Evolutionary conservation across 208 protist species (phyloP), one percentile per base, ranked within the genome.

Genomic region (Trypanosoma avium): DNA sequence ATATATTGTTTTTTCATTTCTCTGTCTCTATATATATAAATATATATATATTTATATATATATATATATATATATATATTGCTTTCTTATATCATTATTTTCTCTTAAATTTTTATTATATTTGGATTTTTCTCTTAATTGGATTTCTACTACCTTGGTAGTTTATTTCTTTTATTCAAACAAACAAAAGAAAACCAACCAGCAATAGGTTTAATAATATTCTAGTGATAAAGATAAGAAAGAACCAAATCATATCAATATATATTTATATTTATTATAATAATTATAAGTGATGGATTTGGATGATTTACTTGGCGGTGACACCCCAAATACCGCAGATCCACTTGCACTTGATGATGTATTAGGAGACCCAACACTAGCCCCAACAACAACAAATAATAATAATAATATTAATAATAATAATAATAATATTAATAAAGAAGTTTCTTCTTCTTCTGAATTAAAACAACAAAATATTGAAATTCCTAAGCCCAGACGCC

Each of bases 221-320:
- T n/a, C n/a, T n/a, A n/a, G n/a, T n/a, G n/a, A n/a, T n/a, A n/a
- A n/a, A n/a, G n/a, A n/a, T n/a, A n/a, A n/a, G n/a, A n/a, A 38
- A 38, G 10, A 38, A 38, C 4, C 33, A 38, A 38, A 38, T 10
- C 10, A 38, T 38, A 13, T 38, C 5, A 13, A 13, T 38, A 10
- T 38, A 5, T 13, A 10, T 38, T 5, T 5, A 38, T 13, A 38
- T 38, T 10, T 38, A 42, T n/a, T n/a, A 42, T n/a, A 42, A 42
- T n/a, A 42, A 42, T n/a, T 9, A 42, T 8, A 42, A 1, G 7
- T 15, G 36, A 42, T 66, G 61, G 61, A 66, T 30, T 57, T 66
- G 61, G 61, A 66, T 38, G 61, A 66, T 9, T 26, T 66, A 3
- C 43, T 63, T 22, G 58, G 27, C 29, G 33, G 13, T 30, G 26